Conservation (phyloP, 176 grass and related monocot genomes). For the Melocanna baccifera region DNA sequence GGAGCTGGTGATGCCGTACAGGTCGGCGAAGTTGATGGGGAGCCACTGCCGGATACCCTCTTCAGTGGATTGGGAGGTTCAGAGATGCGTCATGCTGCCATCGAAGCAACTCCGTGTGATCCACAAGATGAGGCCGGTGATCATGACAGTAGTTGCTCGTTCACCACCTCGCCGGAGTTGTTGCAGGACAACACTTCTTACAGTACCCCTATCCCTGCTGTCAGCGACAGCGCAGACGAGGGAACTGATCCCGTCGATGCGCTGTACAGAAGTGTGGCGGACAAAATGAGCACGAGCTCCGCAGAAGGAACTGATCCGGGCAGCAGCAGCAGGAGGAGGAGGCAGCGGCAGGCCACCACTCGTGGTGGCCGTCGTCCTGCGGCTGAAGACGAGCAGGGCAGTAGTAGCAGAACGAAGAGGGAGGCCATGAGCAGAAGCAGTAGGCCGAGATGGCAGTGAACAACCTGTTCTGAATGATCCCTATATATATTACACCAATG, state of each 20-base stretch:
- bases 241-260: no score
- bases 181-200: conserved; percentile 7
- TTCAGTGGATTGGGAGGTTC: neutral
- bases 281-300: neutral
- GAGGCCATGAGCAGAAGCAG: neutral
- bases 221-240: neutral
- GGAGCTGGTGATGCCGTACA: neutral
- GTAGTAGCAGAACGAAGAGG: neutral
- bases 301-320: conserved; percentile 2
- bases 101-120: neutral
- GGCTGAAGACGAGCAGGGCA: neutral
- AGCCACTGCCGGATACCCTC: neutral
- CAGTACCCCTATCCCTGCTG: neutral
- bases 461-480: neutral
- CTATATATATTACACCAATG: neutral
- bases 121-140: neutral
- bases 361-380: neutral
- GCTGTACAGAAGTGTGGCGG: neutral
- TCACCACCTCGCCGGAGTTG: neutral
- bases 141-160: neutral
- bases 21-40: neutral
- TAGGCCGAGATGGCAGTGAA: conserved; percentile 42
- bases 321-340: neutral
- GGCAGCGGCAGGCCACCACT: neutral
- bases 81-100: neutral